Evolutionary conservation across 2,329 filamentous ascomycete genomes (phyloP).

Genomic region (Cordyceps cateniannulata): DNA sequence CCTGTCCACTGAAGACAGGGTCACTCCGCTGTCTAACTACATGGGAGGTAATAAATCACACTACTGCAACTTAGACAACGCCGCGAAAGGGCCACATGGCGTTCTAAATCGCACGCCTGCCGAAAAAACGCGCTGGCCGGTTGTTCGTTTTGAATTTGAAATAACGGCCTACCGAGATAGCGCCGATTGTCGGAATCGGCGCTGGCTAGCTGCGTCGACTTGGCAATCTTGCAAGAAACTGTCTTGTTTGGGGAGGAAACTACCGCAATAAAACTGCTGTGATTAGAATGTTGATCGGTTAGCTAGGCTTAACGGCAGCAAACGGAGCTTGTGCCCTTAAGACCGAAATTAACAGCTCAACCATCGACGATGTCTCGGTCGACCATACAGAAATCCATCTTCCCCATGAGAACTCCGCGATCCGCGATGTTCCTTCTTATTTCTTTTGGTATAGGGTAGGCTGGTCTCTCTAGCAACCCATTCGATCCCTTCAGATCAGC

Average conservation of each 20-base stretch:
- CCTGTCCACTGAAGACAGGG: too few relatives aligned
- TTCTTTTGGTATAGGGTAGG: not conserved
- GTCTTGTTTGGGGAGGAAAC: too few relatives aligned
- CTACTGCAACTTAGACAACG: too few relatives aligned
- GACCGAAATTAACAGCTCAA: not conserved
- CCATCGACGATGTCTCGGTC: not conserved
- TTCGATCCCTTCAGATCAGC: not conserved
- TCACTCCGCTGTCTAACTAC: too few relatives aligned
- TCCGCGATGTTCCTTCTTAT: not conserved
- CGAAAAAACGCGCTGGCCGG: not conserved
- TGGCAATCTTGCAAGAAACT: too few relatives aligned
- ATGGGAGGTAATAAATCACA: too few relatives aligned
- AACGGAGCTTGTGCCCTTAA: not conserved
- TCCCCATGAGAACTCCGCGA: not conserved
- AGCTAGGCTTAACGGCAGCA: too few relatives aligned
- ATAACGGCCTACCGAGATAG: not conserved
- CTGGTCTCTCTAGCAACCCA: not conserved
- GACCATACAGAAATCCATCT: not conserved
- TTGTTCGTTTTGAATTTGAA: not conserved
- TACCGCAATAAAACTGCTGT: too few relatives aligned
- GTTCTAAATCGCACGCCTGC: not conserved
- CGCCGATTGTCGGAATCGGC: not conserved
- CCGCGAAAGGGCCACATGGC: too few relatives aligned
- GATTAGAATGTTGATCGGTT: too few relatives aligned
- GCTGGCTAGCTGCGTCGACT: not conserved